Base-by-base conservation (phyloP, 495 filamentous ascomycete species). In the Talaromyces wortmannii region DNA sequence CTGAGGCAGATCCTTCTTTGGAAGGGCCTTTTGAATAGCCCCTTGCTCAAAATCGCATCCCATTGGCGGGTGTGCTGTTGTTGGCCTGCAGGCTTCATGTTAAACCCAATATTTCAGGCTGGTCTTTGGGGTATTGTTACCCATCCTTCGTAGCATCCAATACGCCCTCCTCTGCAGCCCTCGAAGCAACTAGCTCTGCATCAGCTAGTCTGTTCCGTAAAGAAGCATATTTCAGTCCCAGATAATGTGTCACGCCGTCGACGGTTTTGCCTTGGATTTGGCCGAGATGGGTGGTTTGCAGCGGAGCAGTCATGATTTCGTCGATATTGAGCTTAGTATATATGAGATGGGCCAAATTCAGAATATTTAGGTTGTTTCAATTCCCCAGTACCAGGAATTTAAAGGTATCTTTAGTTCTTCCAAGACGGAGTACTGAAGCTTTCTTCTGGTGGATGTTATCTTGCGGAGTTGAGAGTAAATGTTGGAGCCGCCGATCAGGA, bases 211-310 rank as follows among this genome's bases (percentile, higher is more conserved):
- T 54, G 50, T 71, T 52, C 18, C 59, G 56, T 15, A 71, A 52
- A n/a, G 58, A 66, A 23, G 68, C 68, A 57, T 71, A 71, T 63
- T 68, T 63, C 45, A 69, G 61, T 3, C 66, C 68, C 7, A 64
- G 56, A 51, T 62, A 71, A 47, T 67, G 61, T n/a, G 61, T 66
- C 10, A 68, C 65, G 1, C 60, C 53, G 0, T 65, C 62, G 5
- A 31, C 45, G 16, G 36, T 55, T 48, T 54, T 63, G 12, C 65
- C 67, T 29, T 57, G 61, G 31, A 66, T 61, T 13, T 59, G 46
- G 18, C 67, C 67, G 5, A 69, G 55, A 16, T 53, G 47, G 15
- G 45, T 44, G 0, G 59, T 65, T 36, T 58, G 55, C 12, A 65
- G 55, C 0, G 56, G 8, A 1, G 54, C 49, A 7, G 56, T 48